A percentile compares a stretch with the other conserved stretches of the same genome.
Evolutionary conservation across 768 basidiomycete species (phyloP).

Genomic region (Rubroboletus satanas): DNA sequence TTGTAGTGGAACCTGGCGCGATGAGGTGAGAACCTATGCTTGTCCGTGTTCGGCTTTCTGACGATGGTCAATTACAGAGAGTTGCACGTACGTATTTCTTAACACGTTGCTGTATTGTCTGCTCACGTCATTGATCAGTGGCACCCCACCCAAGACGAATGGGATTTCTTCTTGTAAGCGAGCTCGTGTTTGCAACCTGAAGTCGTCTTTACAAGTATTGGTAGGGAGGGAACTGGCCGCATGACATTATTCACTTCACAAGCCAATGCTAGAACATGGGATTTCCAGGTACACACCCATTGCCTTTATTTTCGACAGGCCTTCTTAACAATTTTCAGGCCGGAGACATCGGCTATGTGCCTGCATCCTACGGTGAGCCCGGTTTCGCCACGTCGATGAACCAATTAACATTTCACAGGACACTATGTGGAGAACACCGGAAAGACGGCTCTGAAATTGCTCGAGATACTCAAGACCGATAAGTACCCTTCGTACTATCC

Average conservation of each 20-base stretch:
- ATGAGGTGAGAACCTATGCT: conserved; percentile 40
- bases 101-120: not conserved
- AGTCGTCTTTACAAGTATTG: not conserved
- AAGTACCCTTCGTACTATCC: not conserved
- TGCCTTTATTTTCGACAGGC: not conserved
- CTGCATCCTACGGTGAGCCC: conserved; percentile 11
- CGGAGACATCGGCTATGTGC: conserved; percentile 22
- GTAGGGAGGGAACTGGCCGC: conserved; percentile 50
- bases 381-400: not conserved
- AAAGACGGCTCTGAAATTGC: conserved; percentile 44
- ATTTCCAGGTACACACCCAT: conserved; percentile 43
- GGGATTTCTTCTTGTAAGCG: conserved; percentile 56
- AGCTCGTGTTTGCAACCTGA: not conserved
- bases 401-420: conserved; percentile 22
- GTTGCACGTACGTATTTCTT: conserved; percentile 43
- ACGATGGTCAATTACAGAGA: conserved; percentile 35
- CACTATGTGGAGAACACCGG: conserved; percentile 56
- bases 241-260: conserved; percentile 54
- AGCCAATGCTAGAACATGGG: conserved; percentile 53
- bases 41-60: not conserved
- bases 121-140: conserved; percentile 39
- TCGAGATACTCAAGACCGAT: conserved; percentile 48
- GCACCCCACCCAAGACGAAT: conserved; percentile 69
- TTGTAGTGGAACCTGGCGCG: conserved; percentile 51
- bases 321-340: conserved; percentile 1